Evolutionary conservation across 2,329 filamentous ascomycete genomes (phyloP), one percentile per base, ranked within the genome.

Genomic region (Penicillium olsonii): DNA sequence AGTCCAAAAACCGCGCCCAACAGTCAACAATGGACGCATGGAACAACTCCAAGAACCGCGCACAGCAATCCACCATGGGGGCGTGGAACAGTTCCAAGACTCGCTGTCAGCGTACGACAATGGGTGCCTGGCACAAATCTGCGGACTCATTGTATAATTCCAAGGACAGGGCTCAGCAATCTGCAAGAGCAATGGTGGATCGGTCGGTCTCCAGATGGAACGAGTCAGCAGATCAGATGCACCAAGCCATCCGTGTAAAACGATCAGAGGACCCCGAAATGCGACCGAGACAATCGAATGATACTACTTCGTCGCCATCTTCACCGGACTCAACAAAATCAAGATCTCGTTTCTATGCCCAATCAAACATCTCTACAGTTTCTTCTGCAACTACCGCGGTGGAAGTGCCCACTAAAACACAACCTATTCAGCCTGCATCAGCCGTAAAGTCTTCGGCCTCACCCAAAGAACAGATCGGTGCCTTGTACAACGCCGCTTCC

Each of bases 51-150:
- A 55, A 55, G 34, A 18, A 8, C 22, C 45, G 52, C 5, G 48
- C 44, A 24, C 43, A 42, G 3, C 39, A 47, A 17, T 54, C 53
- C n/a, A 51, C 51, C 18, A 33, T 31, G 31, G 39, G 48, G 18
- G 29, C 29, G 12, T 31, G 29, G 29, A 35, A 20, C 18, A 44
- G 52, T 15, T 58, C 53, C 1, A 56, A 49, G 50, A 9, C 33
- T 41, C 29, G 38, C 38, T 54, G 38, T 17, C 48, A 52, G 10
- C 50, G 55, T 42, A 45, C 53, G 4, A 54, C 46, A 14, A 35
- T 47, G 46, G 53, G 56, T n/a, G 33, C 40, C 7, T 45, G 50
- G 55, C 45, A 59, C 11, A 48, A 42, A 33, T 56, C 56, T 10
- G 35, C 54, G 26, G 47, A 52, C 31, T 37, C 49, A 5, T 50